These are phyloP conservation scores for Dictyostelium discoideum DNA, from an alignment of 78 protist species.

Conservation along the genomic window DNA sequence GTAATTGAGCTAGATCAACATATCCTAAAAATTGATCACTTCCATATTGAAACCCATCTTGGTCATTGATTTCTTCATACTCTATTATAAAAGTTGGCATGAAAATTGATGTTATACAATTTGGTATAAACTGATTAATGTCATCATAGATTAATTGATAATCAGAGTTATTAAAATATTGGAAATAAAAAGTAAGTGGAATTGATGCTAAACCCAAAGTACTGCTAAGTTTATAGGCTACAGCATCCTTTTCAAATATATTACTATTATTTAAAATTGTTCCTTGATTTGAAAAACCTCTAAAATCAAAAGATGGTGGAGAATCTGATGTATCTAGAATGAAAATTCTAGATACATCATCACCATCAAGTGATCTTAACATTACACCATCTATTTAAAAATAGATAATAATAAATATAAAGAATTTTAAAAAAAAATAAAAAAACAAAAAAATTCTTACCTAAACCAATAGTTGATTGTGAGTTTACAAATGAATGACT, in stretches of 20 bases:
- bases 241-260: background rate
- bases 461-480: background rate
- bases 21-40: slow-evolving; percentile 18
- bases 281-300: background rate
- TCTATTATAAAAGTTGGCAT: slow-evolving; percentile 11
- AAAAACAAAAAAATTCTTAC: background rate
- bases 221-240: too few relatives aligned
- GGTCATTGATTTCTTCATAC: slow-evolving; percentile 41
- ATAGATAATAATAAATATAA: too few relatives aligned
- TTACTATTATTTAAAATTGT: too few relatives aligned
- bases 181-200: background rate
- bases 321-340: background rate
- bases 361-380: background rate
- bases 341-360: background rate
- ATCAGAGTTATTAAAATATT: too few relatives aligned
- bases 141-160: background rate
- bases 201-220: background rate
- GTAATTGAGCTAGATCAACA: background rate
- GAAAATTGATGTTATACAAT: background rate
- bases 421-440: too few relatives aligned
- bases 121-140: too few relatives aligned
- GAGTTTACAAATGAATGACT: background rate
- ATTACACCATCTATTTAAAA: background rate
- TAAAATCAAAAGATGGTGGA: background rate
- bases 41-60: slow-evolving; percentile 43